Evolutionary conservation across 1,284 basidiomycete species (phyloP).

Genomic region (Malassezia cuniculi): DNA sequence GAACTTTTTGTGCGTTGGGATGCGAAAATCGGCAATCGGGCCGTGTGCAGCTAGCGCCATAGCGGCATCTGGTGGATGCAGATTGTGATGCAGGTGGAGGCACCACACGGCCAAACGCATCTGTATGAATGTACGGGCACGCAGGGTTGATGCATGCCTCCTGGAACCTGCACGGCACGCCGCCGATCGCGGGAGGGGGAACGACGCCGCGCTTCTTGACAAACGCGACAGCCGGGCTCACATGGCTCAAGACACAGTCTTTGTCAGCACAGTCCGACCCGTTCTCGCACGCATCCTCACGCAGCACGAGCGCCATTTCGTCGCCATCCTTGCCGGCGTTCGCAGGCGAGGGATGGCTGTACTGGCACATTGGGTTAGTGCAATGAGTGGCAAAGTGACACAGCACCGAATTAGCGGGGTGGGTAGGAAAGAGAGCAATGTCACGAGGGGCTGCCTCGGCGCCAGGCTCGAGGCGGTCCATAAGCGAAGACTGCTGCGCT

Average conservation of each 20-base stretch:
- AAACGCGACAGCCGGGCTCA: constrained; percentile 30
- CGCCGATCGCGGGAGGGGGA: not conserved
- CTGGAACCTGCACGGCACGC: constrained; percentile 16
- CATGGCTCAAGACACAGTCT: constrained; percentile 36
- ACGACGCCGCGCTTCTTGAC: constrained; percentile 4
- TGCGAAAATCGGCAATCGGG: constrained; percentile 6
- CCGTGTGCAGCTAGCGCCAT: constrained; percentile 10
- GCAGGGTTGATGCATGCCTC: constrained; percentile 15
- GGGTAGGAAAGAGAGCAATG: constrained; percentile 19
- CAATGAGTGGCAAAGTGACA: constrained; percentile 34
- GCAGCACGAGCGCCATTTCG: constrained; percentile 31
- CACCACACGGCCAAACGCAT: constrained; percentile 9
- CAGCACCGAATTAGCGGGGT: constrained; percentile 21
- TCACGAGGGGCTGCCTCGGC: constrained; percentile 1
- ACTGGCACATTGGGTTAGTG: constrained; percentile 37
- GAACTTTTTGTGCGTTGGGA: constrained; percentile 1
- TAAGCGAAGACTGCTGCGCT: not conserved
- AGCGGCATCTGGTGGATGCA: constrained; percentile 5
- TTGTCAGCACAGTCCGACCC: constrained; percentile 26
- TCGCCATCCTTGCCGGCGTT: constrained; percentile 22
- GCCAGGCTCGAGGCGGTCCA: not conserved
- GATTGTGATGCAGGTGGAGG: constrained; percentile 3
- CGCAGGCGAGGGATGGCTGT: constrained; percentile 34
- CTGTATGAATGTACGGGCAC: constrained; percentile 17
- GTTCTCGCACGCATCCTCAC: constrained; percentile 25